These are phyloP conservation scores for Tetracladium setigerum DNA, from an alignment of 495 filamentous ascomycete genomes.

Conservation along the genomic window DNA sequence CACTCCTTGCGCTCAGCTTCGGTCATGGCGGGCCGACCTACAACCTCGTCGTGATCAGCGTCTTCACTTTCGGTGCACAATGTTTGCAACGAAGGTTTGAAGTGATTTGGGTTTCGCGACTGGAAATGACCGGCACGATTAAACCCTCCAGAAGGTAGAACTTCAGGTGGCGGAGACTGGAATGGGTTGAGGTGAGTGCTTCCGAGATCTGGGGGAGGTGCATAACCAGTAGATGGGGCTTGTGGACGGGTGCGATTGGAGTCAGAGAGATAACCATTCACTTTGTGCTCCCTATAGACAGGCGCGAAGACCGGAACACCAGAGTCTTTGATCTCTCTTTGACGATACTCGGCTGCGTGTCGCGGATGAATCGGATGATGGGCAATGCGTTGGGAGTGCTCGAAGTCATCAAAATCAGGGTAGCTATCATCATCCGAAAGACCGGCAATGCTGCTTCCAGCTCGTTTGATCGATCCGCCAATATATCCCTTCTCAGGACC, in stretches of 20 bases:
- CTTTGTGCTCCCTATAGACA: conserved; percentile 7
- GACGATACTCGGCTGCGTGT: conserved; percentile 12
- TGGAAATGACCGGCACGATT: too few species aligned
- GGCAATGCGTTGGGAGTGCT: conserved; percentile 13
- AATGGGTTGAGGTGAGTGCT: conserved; percentile 16
- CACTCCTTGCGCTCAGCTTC: neutral
- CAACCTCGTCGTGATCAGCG: too few species aligned
- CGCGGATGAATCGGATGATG: conserved; percentile 15
- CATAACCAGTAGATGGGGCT: neutral
- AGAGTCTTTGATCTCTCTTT: conserved; percentile 8
- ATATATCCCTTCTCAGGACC: neutral
- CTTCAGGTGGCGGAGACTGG: conserved; percentile 12
- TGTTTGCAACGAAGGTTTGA: too few species aligned
- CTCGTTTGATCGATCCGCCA: neutral
- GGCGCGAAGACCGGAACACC: conserved; percentile 15
- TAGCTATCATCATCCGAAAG: conserved; percentile 11
- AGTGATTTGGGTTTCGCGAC: too few species aligned
- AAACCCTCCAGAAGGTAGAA: neutral
- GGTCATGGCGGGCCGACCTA: too few species aligned
- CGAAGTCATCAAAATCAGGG: conserved; percentile 2
- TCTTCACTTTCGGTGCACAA: too few species aligned
- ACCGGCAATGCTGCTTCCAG: conserved; percentile 19
- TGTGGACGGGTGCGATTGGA: conserved; percentile 6
- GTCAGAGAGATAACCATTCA: conserved; percentile 19
- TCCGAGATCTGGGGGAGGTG: conserved; percentile 2